Conservation (phyloP, 163 green algal species). For the Scenedesmus sp. region DNA sequence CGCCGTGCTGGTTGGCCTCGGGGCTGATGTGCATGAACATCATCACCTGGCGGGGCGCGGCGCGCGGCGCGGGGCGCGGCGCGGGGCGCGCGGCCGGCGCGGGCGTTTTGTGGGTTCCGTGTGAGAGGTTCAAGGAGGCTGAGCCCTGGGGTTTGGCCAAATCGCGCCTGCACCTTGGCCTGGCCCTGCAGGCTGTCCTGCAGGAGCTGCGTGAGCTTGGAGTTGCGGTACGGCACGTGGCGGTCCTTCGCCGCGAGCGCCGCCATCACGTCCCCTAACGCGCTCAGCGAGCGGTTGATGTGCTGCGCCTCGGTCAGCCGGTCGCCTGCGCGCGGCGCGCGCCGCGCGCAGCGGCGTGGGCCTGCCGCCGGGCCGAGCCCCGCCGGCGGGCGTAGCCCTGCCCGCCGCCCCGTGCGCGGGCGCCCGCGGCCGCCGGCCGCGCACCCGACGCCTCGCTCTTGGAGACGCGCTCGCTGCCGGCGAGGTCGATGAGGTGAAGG, state of each 20-base stretch:
- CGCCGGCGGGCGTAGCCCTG: too few relatives aligned
- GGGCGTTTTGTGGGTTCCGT: too few relatives aligned
- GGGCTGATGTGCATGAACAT: conserved; percentile 95
- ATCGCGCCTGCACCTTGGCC: too few relatives aligned
- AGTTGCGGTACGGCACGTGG: conserved; percentile 85
- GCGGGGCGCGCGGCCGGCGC: too few relatives aligned
- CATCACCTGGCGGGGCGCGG: conserved; percentile 89
- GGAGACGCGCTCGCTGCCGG: conserved; percentile 82
- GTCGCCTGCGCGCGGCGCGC: conserved; percentile 59
- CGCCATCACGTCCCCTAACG: conserved; percentile 90
- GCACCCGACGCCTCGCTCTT: conserved; percentile 71
- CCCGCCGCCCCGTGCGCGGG: neutral
- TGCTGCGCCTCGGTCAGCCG: conserved; percentile 89
- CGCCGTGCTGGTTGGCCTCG: conserved; percentile 71
- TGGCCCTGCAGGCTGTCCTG: conserved; percentile 85
- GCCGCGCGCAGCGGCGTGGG: too few relatives aligned
- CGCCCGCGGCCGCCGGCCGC: neutral
- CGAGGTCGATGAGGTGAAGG: conserved; percentile 94
- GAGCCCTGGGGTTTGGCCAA: too few relatives aligned
- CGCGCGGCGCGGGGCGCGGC: too few relatives aligned
- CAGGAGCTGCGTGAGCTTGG: conserved; percentile 90
- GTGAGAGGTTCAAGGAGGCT: too few relatives aligned
- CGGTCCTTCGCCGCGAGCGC: conserved; percentile 63
- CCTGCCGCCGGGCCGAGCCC: too few relatives aligned
- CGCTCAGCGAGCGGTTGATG: conserved; percentile 92